Evolutionary conservation across 495 filamentous ascomycete species (phyloP), one percentile per base, ranked within the genome.

Genomic region (Penicillium coffeae): DNA sequence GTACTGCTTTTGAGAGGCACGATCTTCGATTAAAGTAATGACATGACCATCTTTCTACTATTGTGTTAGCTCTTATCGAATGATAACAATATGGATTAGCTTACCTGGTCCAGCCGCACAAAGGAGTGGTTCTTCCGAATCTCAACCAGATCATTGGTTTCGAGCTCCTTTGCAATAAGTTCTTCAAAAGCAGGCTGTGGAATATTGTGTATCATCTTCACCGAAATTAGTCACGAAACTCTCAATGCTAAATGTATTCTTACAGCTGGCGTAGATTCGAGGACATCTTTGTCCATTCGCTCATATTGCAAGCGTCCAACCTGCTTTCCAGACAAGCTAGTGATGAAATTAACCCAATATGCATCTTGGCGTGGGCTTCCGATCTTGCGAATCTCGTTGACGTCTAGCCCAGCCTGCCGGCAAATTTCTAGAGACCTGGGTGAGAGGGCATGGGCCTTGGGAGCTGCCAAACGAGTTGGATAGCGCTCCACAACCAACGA

Each of bases 161-260:
- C 20, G 6, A 58, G 10, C 20, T 21, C 30, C n/a, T 47, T 39
- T 13, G 44, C 12, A 8, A 50, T 37, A 3, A 50, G 5, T 3
- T 64, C 52, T 35, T 68, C 64, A 33, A 65, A 50, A 0, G 37
- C 54, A n/a, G 59, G 64, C 19, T 68, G 62, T 3, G 64, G 56
- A 22, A 68, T 60, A 37, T 63, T 68, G 34, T 67, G 64, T 3
- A 67, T 60, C 64, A 64, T 67, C 64, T 62, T 7, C 21, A 8
- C 20, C n/a, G n/a, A n/a, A 33, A 19, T 50, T 15, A 45, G n/a
- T 36, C 0, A 35, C n/a, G 0, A 9, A 18, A 5, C 1, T 18
- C 2, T 20, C 20, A 22, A 32, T 16, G 4, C 9, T 5, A 43
- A n/a, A 1, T 22, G 1, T 13, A 19, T 8, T 22, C 36, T 3